Percentiles rank a stretch among this genome's conserved stretches.
These are phyloP conservation scores for Kodamaea restingae DNA, from an alignment of 805 yeast species.

Conservation along the genomic window DNA sequence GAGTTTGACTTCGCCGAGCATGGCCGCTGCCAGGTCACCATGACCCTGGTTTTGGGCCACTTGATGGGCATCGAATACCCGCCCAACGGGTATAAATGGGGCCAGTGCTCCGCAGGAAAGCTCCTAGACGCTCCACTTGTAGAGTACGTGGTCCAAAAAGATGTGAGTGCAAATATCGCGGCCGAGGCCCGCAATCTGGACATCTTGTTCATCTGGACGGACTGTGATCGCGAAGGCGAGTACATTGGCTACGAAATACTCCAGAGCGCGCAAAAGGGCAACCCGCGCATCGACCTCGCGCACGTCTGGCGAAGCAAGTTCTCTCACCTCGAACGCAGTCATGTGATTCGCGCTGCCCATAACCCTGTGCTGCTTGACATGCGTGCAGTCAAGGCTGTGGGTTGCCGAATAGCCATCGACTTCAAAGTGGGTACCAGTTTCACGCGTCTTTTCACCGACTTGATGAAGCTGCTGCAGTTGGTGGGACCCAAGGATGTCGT, in stretches of 20 bases:
- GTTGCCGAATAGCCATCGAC: constrained; percentile 82
- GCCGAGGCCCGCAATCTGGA: constrained; percentile 59
- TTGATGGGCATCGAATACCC: constrained; percentile 64
- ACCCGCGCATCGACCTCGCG: constrained; percentile 43
- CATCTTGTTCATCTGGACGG: constrained; percentile 91
- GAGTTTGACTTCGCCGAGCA: constrained; percentile 55
- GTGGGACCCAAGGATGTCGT: constrained; percentile 38
- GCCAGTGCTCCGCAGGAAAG: constrained; percentile 56
- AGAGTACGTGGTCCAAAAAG: constrained; percentile 34
- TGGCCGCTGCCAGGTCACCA: constrained; percentile 74
- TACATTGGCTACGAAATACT: constrained; percentile 82
- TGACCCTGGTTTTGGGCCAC: constrained; percentile 94
- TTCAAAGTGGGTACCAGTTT: constrained; percentile 84
- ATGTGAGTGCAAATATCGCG: constrained; percentile 62
- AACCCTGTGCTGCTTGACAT: constrained; percentile 61
- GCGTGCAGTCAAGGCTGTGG: constrained; percentile 76
- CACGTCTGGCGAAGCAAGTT: constrained; percentile 72
- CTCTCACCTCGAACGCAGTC: constrained; percentile 78
- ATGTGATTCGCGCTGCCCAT: constrained; percentile 70
- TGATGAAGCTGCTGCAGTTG: constrained; percentile 35
- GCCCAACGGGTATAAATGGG: constrained; percentile 54
- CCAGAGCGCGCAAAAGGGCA: constrained; percentile 57
- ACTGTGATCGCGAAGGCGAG: constrained; percentile 97
- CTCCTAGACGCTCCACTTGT: constrained; percentile 69
- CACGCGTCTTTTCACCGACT: constrained; percentile 71